A percentile compares a stretch with the other conserved stretches of the same genome.
These are phyloP conservation scores for Garcia nutans DNA, from an alignment of 345 rosid genomes.

Conservation along the genomic window DNA sequence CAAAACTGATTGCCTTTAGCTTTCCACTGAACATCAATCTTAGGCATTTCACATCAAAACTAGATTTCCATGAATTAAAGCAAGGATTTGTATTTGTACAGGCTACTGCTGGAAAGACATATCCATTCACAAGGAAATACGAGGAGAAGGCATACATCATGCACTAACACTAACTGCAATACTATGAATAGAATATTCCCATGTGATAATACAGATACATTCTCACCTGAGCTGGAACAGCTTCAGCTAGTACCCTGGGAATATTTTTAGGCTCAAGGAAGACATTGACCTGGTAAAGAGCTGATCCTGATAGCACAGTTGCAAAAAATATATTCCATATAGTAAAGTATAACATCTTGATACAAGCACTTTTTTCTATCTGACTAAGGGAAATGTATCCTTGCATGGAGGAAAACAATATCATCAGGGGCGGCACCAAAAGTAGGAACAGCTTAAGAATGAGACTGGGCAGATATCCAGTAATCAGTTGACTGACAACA, in stretches of 20 bases:
- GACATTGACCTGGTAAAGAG: conserved; percentile 52
- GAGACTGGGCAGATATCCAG: conserved; percentile 93
- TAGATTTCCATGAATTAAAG: background rate
- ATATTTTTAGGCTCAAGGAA: conserved; percentile 79
- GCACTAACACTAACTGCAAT: background rate
- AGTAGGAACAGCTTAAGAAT: conserved; percentile 60
- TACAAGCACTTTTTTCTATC: conserved; percentile 74
- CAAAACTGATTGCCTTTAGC: background rate
- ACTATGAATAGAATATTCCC: background rate
- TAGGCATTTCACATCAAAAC: background rate
- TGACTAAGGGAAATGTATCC: conserved; percentile 70
- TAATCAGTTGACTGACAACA: conserved; percentile 64
- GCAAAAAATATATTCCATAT: conserved; percentile 91
- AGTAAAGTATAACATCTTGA: conserved; percentile 64
- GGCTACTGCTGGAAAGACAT: background rate
- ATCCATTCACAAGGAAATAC: background rate
- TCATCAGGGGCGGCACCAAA: conserved; percentile 70
- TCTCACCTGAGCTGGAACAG: conserved; percentile 83
- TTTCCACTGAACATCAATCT: background rate
- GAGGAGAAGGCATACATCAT: background rate
- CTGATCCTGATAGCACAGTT: conserved; percentile 79
- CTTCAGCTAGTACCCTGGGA: conserved; percentile 70
- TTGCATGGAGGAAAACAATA: conserved; percentile 70
- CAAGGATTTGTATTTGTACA: background rate
- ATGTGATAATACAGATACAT: background rate